Evolutionary conservation across 2,329 filamentous ascomycete species (phyloP), one percentile per base, ranked within the genome.

Genomic region (Venturia effusa): DNA sequence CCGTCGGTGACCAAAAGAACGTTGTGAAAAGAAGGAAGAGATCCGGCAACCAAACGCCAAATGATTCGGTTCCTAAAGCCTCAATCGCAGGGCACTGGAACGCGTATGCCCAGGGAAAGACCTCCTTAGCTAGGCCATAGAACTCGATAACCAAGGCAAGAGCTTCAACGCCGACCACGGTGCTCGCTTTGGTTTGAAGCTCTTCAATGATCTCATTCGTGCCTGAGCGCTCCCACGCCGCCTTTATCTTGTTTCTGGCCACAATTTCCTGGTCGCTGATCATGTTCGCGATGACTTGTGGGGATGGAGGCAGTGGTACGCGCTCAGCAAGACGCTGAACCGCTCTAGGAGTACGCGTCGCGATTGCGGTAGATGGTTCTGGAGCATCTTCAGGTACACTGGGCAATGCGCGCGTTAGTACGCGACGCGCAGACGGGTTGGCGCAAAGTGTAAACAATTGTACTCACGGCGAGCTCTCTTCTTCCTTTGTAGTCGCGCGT

Each of bases 1-100:
- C 80, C 64, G 89, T 84, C 0, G 92, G 88, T 0, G 84, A 86
- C 93, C 93, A 97, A 81, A 96, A 97, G 32, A 83, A 83, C 45
- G 82, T 78, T 1, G 88, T 89, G 43, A 96, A 76, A 10, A 97
- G 78, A 37, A 88, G 76, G 75, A 94, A 95, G 69, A 96, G 79
- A 74, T 97, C 90, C 0, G 92, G 91, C 24, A 94, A 75, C 69
- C 84, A 82, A 66, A 96, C 79, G 67, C 84, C 80, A 66, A 84
- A 82, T 7, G 83, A 64, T 81, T 79, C 27, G 90, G 74, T 24
- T 79, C 73, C 39, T 27, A 65, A n/a, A 24, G 51, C 45, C 27
- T 45, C 24, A 22, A 66, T 15, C 74, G 68, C 81, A 5, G 90
- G 89, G 61, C 92, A 80, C 65, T 88, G 88, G 72, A 92, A 88